These are phyloP conservation scores for Hyaloscypha variabilis DNA, from an alignment of 495 filamentous ascomycete genomes.

Conservation along the genomic window DNA sequence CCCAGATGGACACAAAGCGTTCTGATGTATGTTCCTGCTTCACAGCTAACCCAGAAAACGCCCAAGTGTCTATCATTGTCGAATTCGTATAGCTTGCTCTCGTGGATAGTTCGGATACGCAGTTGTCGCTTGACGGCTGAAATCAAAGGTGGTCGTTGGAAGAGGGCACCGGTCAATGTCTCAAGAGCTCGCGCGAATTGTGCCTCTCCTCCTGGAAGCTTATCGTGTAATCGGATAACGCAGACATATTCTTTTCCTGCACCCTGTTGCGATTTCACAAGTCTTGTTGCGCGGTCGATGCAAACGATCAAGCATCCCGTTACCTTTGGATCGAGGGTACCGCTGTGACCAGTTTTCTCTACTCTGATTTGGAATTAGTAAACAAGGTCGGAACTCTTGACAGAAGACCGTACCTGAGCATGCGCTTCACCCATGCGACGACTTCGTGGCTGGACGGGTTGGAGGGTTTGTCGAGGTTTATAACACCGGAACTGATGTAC, in stretches of 20 bases:
- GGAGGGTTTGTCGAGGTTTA: constrained; percentile 97
- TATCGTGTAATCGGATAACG: constrained; percentile 90
- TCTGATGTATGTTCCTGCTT: constrained; percentile 97
- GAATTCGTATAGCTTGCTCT: constrained; percentile 94
- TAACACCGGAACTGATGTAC: constrained; percentile 94
- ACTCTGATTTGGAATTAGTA: constrained; percentile 54
- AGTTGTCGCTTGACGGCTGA: constrained; percentile 98
- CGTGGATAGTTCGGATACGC: constrained; percentile 94
- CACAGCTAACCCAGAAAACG: constrained; percentile 99
- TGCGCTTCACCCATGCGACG: constrained; percentile 97
- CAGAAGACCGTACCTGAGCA: constrained; percentile 66
- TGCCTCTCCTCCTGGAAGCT: constrained; percentile 84
- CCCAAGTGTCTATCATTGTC: constrained; percentile 97
- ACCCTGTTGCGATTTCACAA: constrained; percentile 98
- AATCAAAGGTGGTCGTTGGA: constrained; percentile 95
- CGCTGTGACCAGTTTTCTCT: constrained; percentile 97
- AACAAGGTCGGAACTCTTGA: neutral
- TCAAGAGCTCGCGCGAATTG: constrained; percentile 90
- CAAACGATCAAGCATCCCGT: constrained; percentile 96
- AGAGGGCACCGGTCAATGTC: constrained; percentile 92
- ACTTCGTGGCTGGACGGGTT: constrained; percentile 99
- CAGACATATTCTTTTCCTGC: constrained; percentile 81
- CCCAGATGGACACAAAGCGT: constrained; percentile 97
- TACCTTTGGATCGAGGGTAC: constrained; percentile 94
- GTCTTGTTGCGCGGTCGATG: constrained; percentile 90